Base-by-base conservation (phyloP, 371 early-diverging fungal species). In the Rhizopus arrhizus region DNA sequence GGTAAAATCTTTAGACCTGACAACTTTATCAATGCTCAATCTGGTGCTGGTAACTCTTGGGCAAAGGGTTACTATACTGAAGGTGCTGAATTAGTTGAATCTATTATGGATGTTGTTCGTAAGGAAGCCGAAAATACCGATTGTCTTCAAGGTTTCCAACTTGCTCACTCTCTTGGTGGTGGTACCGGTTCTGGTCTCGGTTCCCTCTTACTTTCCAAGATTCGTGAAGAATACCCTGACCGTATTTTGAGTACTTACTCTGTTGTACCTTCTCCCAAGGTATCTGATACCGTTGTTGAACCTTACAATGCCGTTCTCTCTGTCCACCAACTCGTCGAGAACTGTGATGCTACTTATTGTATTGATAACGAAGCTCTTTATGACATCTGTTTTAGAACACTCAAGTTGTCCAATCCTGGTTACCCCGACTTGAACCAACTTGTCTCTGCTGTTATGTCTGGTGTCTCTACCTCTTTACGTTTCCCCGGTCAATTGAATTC, bases 401-500 rank as follows among this genome's bases (percentile, higher is more conserved):
- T 95, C 55, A 94, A 94, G 76, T 75, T 94, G 56, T 72, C 76
- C 43, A 90, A 83, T 74, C 96, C 96, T 33, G 82, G 84, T 43
- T 94, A 95, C 71, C 88, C 84, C 38, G 91, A 93, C 66, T 80
- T 95, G 51, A 95, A 95, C 72, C 83, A 87, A 61, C 81, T 95
- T 16, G 92, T 95, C 15, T 89, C 92, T 46, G 79, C 83, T 43
- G 95, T 95, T 57, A 94, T 95, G 94, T 90, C 91, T 62, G 99
- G 99, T 70, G 89, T 97, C 57, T 97, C 99, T 38, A 98, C 98
- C 59, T 94, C 93, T 62, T 86, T 99, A 53, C 93, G 99, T 73
- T 99, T 99, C 91, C 99, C 99, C 55, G 99, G 99, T 65, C 99
- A 99, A 76, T 84, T 99, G 54, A 98, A 99, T 83, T 90, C 96